Percentiles rank a stretch among this genome's conserved stretches.
Conservation (phyloP, 2,329 filamentous ascomycete species). For the Capronia americana region DNA sequence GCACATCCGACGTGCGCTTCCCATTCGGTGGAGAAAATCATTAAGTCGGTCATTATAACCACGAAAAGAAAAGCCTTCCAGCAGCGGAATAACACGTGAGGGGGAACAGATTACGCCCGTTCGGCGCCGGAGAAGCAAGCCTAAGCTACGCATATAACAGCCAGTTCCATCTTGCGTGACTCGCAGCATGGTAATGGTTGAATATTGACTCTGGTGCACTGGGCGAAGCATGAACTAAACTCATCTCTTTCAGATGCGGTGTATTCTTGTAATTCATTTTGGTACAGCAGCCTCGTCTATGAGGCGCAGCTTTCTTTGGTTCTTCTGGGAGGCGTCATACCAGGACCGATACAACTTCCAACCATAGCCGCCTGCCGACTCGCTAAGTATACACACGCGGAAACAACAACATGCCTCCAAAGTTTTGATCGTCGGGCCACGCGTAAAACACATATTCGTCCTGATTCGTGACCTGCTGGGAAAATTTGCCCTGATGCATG, state of each 20-base stretch:
- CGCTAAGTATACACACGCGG: not conserved
- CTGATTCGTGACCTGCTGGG: not conserved
- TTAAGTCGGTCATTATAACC: conserved; percentile 4
- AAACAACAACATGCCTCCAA: not conserved
- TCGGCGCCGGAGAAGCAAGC: not conserved
- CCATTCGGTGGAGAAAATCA: not conserved
- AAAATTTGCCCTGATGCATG: not conserved
- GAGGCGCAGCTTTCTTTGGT: not conserved
- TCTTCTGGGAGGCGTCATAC: not conserved
- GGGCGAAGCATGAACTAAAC: not conserved
- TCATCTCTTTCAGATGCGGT: not conserved
- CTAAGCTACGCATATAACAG: too few species aligned
- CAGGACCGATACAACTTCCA: not conserved
- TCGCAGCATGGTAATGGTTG: not conserved
- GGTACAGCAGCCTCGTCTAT: not conserved
- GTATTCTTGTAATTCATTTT: not conserved
- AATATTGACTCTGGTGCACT: not conserved
- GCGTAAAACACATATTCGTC: not conserved
- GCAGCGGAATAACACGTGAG: conserved; percentile 1
- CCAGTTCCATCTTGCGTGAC: too few species aligned
- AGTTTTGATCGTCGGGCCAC: not conserved
- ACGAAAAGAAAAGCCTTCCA: conserved; percentile 9
- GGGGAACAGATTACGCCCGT: not conserved
- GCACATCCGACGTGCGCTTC: not conserved
- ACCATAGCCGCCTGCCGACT: not conserved